Evolutionary conservation across 345 rosid genomes (phyloP), one percentile per base, ranked within the genome.

Genomic region (Turritis glabra): DNA sequence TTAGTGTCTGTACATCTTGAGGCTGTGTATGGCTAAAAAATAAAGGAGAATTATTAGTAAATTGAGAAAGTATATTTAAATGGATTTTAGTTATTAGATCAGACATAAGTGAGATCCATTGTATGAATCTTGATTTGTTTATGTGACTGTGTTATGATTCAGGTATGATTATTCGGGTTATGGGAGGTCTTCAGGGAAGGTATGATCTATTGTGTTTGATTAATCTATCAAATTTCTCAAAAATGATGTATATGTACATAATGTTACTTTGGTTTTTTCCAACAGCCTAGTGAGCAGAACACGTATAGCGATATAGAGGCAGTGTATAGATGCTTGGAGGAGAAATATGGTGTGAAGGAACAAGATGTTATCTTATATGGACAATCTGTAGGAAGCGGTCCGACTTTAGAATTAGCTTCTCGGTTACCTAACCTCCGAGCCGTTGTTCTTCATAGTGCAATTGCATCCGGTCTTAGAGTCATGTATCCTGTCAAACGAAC

Each of bases 131-230:
- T 71, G 50, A 41, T 46, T 69, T 5, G 54, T 17, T 63, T 9
- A 32, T 63, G 14, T 37, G 19, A 8, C 8, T 64, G 27, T 67
- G 25, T 43, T 22, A 30, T 33, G 33, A 50, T 32, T 13, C 5
- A 91, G 98, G 83, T 93, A 93, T 77, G 98, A 93, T 79, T 93
- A 93, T 74, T 89, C 96, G 17, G 98, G 98, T 2, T 93, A 93
- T 54, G 98, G 98, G 7, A 87, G 83, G 55, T 93, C 98, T 7
- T 67, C 85, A 29, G 98, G 96, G 55, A 92, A 92, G 96, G 98
- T 90, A 86, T 59, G 71, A 65, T 69, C 29, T 10, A 27, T 27
- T 56, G 18, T 47, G 7, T 64, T 40, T 32, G 2, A 35, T 67
- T 40, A 38, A 14, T 47, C 56, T 5, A 27, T 29, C 40, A 17